These are phyloP conservation scores for Candida khao-thaluensis DNA, from an alignment of 805 yeast species.

Conservation along the genomic window DNA sequence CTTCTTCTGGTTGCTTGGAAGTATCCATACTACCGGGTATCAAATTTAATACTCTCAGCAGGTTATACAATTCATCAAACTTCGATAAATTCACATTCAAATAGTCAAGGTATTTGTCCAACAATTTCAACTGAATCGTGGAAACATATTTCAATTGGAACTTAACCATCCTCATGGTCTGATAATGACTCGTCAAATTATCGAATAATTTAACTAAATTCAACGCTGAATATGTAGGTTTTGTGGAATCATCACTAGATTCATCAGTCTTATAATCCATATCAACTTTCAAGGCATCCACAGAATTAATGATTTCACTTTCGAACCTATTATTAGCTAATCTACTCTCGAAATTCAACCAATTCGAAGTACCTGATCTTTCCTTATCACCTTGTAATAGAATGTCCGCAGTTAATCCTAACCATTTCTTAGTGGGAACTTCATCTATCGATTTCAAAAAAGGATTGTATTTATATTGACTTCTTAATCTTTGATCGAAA, in stretches of 20 bases:
- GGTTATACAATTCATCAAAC: constrained; percentile 38
- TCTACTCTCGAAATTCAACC: constrained; percentile 55
- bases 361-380: constrained; percentile 29
- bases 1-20: constrained; percentile 21
- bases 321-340: constrained; percentile 52
- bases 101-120: constrained; percentile 50
- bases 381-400: constrained; percentile 35
- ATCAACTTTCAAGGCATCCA: constrained; percentile 58
- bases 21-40: constrained; percentile 37
- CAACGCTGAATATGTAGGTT: constrained; percentile 63
- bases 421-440: constrained; percentile 40
- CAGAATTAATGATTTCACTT: constrained; percentile 45
- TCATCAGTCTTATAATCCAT: constrained; percentile 38
- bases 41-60: constrained; percentile 31
- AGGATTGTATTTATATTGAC: constrained; percentile 48
- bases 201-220: constrained; percentile 57
- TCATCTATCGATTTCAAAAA: constrained; percentile 20
- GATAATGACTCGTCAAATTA: constrained; percentile 54
- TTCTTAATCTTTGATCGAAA: constrained; percentile 53
- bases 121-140: constrained; percentile 55
- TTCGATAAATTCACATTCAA: constrained; percentile 42
- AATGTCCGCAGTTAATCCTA: constrained; percentile 46
- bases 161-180: constrained; percentile 47
- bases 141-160: constrained; percentile 56
- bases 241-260: constrained; percentile 9